A percentile compares a stretch with the other conserved stretches of the same genome.
Conservation (phyloP, 1,284 basidiomycete species). For the Kwoniella shivajii region DNA sequence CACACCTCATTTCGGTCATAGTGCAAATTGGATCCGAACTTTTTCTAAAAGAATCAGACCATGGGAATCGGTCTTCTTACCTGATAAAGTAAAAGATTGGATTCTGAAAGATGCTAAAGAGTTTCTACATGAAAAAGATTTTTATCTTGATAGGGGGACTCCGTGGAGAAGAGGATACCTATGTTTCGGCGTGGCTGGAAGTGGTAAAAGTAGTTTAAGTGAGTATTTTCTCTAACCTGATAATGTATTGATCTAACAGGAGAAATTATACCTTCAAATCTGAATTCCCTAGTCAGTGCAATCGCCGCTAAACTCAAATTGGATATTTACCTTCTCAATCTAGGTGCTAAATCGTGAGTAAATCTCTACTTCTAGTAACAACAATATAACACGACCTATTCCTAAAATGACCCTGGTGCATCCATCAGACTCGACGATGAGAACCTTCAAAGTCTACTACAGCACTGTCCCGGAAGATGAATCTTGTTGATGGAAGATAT, state of each 20-base stretch:
- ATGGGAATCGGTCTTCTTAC: conserved; percentile 34
- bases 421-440: conserved; percentile 63
- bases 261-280: not conserved
- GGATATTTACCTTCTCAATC: conserved; percentile 71
- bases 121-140: conserved; percentile 28
- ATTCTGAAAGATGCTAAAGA: conserved; percentile 30
- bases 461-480: conserved; percentile 66
- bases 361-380: no score
- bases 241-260: not conserved
- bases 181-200: conserved; percentile 64
- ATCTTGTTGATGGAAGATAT: conserved; percentile 76
- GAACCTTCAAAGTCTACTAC: conserved; percentile 63
- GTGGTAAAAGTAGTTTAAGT: conserved; percentile 22
- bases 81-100: conserved; percentile 27
- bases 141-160: conserved; percentile 34
- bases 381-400: no score
- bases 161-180: conserved; percentile 62
- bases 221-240: conserved; percentile 60
- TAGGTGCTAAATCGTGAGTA: conserved; percentile 64
- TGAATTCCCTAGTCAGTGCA: conserved; percentile 62
- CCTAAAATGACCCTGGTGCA: no score
- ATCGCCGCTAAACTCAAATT: conserved; percentile 73
- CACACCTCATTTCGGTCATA: not conserved
- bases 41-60: conserved; percentile 19
- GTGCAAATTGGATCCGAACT: conserved; percentile 9